These are phyloP conservation scores for Cadophora gregata DNA, from an alignment of 2,329 filamentous ascomycete species.

Conservation along the genomic window DNA sequence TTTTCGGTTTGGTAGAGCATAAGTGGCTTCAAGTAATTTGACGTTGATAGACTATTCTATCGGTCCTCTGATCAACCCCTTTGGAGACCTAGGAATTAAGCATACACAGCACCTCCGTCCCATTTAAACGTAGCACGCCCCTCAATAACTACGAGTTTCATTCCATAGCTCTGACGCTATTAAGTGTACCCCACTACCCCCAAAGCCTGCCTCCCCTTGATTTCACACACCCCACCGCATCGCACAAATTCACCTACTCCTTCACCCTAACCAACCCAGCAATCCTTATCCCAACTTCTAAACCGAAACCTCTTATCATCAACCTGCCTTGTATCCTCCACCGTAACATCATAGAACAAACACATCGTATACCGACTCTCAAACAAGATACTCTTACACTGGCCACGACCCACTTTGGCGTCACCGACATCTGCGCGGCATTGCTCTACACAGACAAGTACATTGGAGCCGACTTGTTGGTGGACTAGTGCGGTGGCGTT, in stretches of 20 bases:
- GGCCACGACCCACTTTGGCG: neutral
- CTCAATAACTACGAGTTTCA: no score
- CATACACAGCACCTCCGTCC: no score
- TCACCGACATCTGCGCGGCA: constrained; percentile 14
- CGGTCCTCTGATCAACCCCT: no score
- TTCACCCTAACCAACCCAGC: constrained; percentile 13
- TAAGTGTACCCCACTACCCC: no score
- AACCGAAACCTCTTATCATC: constrained; percentile 11
- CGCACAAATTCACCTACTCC: neutral
- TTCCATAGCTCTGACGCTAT: no score
- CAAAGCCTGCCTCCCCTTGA: neutral
- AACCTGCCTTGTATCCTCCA: constrained; percentile 29
- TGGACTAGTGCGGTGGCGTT: constrained; percentile 28
- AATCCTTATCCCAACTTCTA: constrained; percentile 29
- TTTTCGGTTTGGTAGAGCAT: neutral
- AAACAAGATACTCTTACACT: constrained; percentile 27
- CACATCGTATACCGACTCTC: constrained; percentile 25
- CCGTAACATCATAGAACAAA: constrained; percentile 29
- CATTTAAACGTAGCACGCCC: no score
- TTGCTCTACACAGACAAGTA: constrained; percentile 21
- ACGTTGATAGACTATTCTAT: neutral
- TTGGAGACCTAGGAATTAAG: no score
- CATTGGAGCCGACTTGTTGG: constrained; percentile 21
- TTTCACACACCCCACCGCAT: neutral
- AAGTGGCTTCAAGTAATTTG: neutral